phyloP scores from a whole-genome alignment of 1,139 yeast genomes.

The Yamadazyma siamensis region DNA sequence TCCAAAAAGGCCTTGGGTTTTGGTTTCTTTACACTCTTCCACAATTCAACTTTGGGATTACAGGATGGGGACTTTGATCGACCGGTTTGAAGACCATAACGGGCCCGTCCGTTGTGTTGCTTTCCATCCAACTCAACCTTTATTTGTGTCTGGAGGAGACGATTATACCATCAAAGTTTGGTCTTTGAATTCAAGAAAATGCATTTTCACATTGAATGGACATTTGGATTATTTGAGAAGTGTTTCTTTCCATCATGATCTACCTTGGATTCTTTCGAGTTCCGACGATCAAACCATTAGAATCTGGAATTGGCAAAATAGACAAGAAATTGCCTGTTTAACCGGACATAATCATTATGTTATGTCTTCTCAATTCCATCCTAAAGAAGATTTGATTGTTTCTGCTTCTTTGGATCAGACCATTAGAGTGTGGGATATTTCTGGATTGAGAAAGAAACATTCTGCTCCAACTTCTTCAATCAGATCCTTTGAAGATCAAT shows the following conservation, averaged over 20 bases:
- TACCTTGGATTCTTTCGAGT: slow-evolving; percentile 96
- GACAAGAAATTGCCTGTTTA: slow-evolving; percentile 94
- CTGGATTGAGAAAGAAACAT: slow-evolving; percentile 92
- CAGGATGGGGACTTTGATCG: slow-evolving; percentile 97
- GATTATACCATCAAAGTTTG: slow-evolving; percentile 94
- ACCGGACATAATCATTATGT: slow-evolving; percentile 99
- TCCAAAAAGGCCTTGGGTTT: slow-evolving; percentile 94
- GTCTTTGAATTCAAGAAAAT: slow-evolving; percentile 89
- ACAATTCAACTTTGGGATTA: slow-evolving; percentile 98
- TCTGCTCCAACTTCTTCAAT: slow-evolving; percentile 68
- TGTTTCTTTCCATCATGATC: slow-evolving; percentile 90
- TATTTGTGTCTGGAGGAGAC: slow-evolving; percentile 96
- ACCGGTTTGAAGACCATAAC: slow-evolving; percentile 95
- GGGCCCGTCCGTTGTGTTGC: slow-evolving; percentile 96
- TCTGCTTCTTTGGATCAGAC: slow-evolving; percentile 97
- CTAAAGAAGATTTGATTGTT: slow-evolving; percentile 88
- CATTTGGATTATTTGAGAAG: slow-evolving; percentile 96
- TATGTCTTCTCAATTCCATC: slow-evolving; percentile 98
- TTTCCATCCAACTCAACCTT: slow-evolving; percentile 97
- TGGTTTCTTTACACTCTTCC: slow-evolving; percentile 91
- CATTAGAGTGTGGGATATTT: slow-evolving; percentile 98
- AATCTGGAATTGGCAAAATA: slow-evolving; percentile 99
- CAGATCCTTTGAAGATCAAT: slow-evolving; percentile 73
- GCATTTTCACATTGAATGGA: slow-evolving; percentile 86
- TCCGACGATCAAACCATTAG: slow-evolving; percentile 98